phyloP scores from a whole-genome alignment of 306 rosid genomes.

The Begonia masoniana region DNA sequence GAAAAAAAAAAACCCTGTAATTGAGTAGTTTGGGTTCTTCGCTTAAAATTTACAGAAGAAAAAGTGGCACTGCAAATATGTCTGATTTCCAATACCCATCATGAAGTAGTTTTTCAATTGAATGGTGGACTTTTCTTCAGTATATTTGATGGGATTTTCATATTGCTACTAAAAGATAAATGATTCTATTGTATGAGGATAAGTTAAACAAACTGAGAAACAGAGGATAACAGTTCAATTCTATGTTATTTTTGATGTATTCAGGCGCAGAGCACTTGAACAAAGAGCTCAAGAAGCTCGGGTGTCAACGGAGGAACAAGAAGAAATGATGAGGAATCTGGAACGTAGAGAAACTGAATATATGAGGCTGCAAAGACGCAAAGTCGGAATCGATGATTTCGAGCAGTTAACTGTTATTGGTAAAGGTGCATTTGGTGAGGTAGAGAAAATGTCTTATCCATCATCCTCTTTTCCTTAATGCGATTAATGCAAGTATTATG shows the following conservation, averaged over 20 bases:
- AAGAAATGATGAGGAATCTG: slow-evolving; percentile 85
- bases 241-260: slow-evolving; percentile 6
- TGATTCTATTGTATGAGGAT: too few relatives aligned
- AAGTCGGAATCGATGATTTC: slow-evolving; percentile 89
- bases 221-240: not conserved
- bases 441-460: slow-evolving; percentile 8
- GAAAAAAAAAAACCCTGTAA: too few relatives aligned
- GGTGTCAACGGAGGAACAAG: slow-evolving; percentile 72
- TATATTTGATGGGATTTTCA: too few relatives aligned
- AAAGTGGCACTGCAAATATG: not conserved
- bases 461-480: too few relatives aligned
- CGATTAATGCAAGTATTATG: too few relatives aligned
- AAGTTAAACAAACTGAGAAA: too few relatives aligned
- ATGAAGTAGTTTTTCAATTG: not conserved
- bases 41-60: not conserved
- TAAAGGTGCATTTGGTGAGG: slow-evolving; percentile 99
- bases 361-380: slow-evolving; percentile 91
- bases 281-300: slow-evolving; percentile 78
- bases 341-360: slow-evolving; percentile 84
- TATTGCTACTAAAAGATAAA: too few relatives aligned
- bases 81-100: not conserved
- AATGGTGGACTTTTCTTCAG: too few relatives aligned
- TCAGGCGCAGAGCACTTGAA: slow-evolving; percentile 71
- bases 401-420: slow-evolving; percentile 89
- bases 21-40: too few relatives aligned